Percentiles rank a stretch among this genome's conserved stretches.
These are phyloP conservation scores for Cytidiella melzeri DNA, from an alignment of 768 basidiomycete genomes.

Conservation along the genomic window DNA sequence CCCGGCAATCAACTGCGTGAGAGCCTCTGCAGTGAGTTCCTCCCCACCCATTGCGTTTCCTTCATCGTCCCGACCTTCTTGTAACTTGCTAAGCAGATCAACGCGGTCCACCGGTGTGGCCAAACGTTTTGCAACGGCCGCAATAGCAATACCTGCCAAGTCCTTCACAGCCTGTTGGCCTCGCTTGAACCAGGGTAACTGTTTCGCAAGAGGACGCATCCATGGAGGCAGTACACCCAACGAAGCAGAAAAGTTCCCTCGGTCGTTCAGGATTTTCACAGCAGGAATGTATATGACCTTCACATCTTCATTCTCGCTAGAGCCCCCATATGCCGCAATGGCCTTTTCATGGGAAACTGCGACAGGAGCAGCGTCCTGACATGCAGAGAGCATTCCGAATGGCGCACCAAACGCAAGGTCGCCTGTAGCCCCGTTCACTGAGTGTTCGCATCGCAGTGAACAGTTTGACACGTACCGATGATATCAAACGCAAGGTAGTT, in stretches of 20 bases:
- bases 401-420: slow-evolving; percentile 84
- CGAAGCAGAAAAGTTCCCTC: slow-evolving; percentile 82
- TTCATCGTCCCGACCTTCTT: slow-evolving; percentile 68
- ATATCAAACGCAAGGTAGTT: slow-evolving; percentile 71
- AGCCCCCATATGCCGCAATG: slow-evolving; percentile 48
- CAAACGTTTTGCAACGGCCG: slow-evolving; percentile 58
- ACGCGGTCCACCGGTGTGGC: slow-evolving; percentile 62
- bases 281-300: slow-evolving; percentile 61
- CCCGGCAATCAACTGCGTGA: slow-evolving; percentile 83
- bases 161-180: slow-evolving; percentile 63
- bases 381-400: slow-evolving; percentile 81
- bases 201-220: slow-evolving; percentile 60
- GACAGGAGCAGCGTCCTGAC: slow-evolving; percentile 66
- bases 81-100: slow-evolving; percentile 79
- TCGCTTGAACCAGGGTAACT: slow-evolving; percentile 69
- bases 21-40: slow-evolving; percentile 85
- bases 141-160: slow-evolving; percentile 74
- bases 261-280: slow-evolving; percentile 78
- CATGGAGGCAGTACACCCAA: slow-evolving; percentile 72
- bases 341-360: slow-evolving; percentile 50
- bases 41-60: slow-evolving; percentile 76
- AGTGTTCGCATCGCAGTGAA: background rate
- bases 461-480: slow-evolving; percentile 41
- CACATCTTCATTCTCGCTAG: slow-evolving; percentile 33
- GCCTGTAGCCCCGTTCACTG: slow-evolving; percentile 33